Percentiles rank a stretch among this genome's conserved stretches.
Evolutionary conservation across 257 asterid species (phyloP).

Genomic region (Solanum bulbocastanum): DNA sequence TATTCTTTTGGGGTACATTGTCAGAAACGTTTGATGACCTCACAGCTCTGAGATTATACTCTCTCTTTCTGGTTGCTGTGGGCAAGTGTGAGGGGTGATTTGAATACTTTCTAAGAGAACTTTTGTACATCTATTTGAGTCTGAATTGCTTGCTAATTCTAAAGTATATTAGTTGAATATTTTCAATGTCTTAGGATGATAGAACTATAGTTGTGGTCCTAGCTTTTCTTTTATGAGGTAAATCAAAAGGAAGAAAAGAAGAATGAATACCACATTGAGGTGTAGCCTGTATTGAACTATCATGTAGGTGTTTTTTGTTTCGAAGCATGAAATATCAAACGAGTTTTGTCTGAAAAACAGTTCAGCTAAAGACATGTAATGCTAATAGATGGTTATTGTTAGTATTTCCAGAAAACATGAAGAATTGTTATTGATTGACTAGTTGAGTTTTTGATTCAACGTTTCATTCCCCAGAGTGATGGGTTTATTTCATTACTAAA

Average conservation of each 20-base stretch:
- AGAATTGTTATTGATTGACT: background rate
- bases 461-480: background rate
- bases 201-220: background rate
- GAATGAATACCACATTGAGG: background rate
- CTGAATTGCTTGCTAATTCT: background rate
- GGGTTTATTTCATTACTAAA: background rate
- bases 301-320: background rate
- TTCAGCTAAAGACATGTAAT: background rate
- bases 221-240: background rate
- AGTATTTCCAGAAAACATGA: background rate
- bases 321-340: background rate
- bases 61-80: background rate
- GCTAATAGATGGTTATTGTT: background rate
- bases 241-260: background rate
- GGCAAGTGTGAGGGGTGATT: background rate
- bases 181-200: background rate
- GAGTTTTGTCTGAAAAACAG: background rate
- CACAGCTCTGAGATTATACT: background rate
- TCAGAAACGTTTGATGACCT: background rate
- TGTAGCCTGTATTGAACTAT: background rate
- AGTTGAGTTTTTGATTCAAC: background rate
- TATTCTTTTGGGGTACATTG: conserved; percentile 1
- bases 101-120: background rate
- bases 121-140: background rate
- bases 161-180: background rate